Conservation (phyloP, 495 filamentous ascomycete species). For the Staphylotrichum tortipilum region DNA sequence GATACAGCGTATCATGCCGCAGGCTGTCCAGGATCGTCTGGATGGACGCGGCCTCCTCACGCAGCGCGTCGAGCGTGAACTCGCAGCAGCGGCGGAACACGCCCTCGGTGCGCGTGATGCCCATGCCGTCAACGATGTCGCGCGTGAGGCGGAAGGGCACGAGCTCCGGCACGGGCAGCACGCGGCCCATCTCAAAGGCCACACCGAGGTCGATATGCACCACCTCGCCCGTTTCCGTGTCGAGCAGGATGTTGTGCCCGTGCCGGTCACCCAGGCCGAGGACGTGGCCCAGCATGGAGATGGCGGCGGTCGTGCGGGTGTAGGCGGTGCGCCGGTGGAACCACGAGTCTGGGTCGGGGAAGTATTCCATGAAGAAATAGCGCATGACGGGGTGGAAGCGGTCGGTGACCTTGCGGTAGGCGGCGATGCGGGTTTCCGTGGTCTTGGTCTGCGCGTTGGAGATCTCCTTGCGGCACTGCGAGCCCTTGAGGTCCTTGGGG, state of each 20-base stretch:
- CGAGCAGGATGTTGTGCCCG: slow-evolving; percentile 91
- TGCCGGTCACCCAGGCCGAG: slow-evolving; percentile 94
- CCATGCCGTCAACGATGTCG: slow-evolving; percentile 95
- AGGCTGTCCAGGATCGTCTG: slow-evolving; percentile 96
- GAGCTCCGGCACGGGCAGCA: slow-evolving; percentile 86
- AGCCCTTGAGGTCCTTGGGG: slow-evolving; percentile 72
- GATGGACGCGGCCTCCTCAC: slow-evolving; percentile 87
- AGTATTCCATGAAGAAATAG: slow-evolving; percentile 95
- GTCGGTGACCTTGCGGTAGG: slow-evolving; percentile 64
- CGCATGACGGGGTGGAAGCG: slow-evolving; percentile 88
- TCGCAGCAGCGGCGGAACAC: slow-evolving; percentile 96
- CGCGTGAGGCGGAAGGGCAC: slow-evolving; percentile 94
- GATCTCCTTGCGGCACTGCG: slow-evolving; percentile 68
- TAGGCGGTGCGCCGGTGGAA: slow-evolving; percentile 80
- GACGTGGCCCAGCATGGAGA: slow-evolving; percentile 89
- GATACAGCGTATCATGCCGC: slow-evolving; percentile 92
- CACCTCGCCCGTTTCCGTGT: slow-evolving; percentile 82
- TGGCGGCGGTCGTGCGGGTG: slow-evolving; percentile 83
- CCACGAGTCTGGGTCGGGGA: slow-evolving; percentile 92
- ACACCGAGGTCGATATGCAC: slow-evolving; percentile 96
- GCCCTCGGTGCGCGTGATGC: slow-evolving; percentile 88
- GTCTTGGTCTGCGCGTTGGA: slow-evolving; percentile 57
- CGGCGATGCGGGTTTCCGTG: slow-evolving; percentile 59
- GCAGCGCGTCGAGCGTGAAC: slow-evolving; percentile 87
- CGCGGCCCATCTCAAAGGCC: slow-evolving; percentile 89